Evolutionary conservation across 257 asterid species (phyloP).

Genomic region (Solanum medicagineum): DNA sequence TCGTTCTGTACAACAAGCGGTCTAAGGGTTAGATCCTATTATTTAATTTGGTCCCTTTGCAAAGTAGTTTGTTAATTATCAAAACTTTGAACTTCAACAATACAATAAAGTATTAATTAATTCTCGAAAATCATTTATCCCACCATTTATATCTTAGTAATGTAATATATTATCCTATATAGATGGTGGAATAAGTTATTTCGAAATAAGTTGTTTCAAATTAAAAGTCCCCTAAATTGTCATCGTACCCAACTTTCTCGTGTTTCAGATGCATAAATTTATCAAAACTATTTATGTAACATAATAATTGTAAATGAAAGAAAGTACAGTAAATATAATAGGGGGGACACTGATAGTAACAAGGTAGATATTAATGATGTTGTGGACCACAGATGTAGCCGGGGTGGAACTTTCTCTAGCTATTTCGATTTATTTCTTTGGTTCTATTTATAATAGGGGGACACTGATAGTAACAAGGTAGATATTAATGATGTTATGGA

Average conservation of each 20-base stretch:
- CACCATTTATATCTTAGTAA: too few species aligned
- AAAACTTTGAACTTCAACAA: too few species aligned
- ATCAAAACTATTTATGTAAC: background rate
- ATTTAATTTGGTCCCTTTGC: too few species aligned
- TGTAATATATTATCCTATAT: too few species aligned
- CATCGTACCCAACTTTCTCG: background rate
- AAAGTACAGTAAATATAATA: background rate
- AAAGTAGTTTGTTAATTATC: too few species aligned
- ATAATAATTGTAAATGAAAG: background rate
- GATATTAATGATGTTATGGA: background rate
- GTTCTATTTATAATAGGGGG: background rate
- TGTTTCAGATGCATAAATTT: background rate
- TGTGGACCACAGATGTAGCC: background rate
- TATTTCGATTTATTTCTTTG: background rate
- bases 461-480: background rate
- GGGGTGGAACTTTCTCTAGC: background rate
- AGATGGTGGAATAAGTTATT: too few species aligned
- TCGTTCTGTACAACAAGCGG: too few species aligned
- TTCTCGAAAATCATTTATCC: too few species aligned
- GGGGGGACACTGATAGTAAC: background rate
- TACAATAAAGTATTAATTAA: too few species aligned
- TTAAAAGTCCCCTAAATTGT: background rate
- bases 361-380: background rate
- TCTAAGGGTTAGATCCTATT: too few species aligned
- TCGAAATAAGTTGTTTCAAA: too few species aligned